Conservation (phyloP, 305 asterid genomes). For the Solanum hybrid region DNA sequence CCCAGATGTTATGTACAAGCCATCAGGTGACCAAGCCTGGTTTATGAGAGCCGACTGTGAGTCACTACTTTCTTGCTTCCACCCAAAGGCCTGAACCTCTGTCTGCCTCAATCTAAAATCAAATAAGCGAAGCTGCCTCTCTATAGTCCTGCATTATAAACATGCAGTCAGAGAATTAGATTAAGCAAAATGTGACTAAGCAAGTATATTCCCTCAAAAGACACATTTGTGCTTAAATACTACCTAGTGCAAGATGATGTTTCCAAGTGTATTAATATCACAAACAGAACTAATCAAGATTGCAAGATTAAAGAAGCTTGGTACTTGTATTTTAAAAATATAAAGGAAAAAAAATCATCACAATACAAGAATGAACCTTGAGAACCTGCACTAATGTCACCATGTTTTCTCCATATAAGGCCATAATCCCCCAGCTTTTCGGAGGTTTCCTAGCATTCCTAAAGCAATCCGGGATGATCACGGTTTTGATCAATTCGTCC, state of each 20-base stretch:
- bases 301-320: background rate
- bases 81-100: constrained; percentile 80
- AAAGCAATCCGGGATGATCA: background rate
- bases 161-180: background rate
- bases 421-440: background rate
- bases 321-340: background rate
- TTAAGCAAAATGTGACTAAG: background rate
- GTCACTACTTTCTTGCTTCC: constrained; percentile 88
- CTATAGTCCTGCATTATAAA: constrained; percentile 51
- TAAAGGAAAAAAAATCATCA: background rate
- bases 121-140: constrained; percentile 64
- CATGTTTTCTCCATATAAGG: background rate
- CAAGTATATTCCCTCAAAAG: background rate
- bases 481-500: background rate
- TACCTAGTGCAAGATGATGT: background rate
- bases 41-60: constrained; percentile 90
- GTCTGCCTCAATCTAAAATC: constrained; percentile 59
- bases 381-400: background rate
- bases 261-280: background rate
- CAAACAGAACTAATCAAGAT: background rate
- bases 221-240: background rate
- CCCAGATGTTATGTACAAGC: constrained; percentile 72
- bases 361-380: background rate
- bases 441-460: background rate
- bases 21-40: constrained; percentile 97